These are phyloP conservation scores for Podochytrium sp. DNA, from an alignment of 192 early-diverging fungal species.

Conservation along the genomic window DNA sequence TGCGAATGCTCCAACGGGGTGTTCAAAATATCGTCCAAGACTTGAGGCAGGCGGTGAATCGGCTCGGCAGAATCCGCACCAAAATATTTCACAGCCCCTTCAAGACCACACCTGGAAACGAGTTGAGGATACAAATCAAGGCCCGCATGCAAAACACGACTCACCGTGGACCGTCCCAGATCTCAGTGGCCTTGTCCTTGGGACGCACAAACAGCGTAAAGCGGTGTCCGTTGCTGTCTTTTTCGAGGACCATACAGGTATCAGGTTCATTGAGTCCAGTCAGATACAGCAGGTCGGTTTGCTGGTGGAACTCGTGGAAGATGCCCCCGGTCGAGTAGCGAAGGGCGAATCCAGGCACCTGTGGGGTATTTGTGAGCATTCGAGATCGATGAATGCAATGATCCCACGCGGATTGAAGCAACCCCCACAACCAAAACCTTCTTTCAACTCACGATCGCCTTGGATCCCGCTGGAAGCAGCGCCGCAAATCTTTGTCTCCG, in stretches of 20 bases:
- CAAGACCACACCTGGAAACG: background rate
- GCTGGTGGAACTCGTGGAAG: slow-evolving; percentile 93
- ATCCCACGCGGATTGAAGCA: no score
- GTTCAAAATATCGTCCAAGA: slow-evolving; percentile 21
- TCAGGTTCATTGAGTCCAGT: slow-evolving; percentile 94
- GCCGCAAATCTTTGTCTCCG: slow-evolving; percentile 70
- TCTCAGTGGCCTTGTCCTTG: slow-evolving; percentile 71
- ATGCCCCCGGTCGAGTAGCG: slow-evolving; percentile 88
- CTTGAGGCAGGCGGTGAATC: slow-evolving; percentile 36
- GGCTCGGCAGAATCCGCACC: slow-evolving; percentile 24
- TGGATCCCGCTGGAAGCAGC: slow-evolving; percentile 56
- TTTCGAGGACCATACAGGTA: slow-evolving; percentile 50
- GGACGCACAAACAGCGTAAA: slow-evolving; percentile 88
- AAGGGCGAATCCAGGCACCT: slow-evolving; percentile 40
- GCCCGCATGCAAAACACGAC: no score
- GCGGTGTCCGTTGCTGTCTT: slow-evolving; percentile 55
- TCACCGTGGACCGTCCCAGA: slow-evolving; percentile 92
- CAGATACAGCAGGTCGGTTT: slow-evolving; percentile 89
- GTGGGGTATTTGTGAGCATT: no score
- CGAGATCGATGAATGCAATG: no score
- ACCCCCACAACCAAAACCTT: no score
- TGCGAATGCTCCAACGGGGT: background rate
- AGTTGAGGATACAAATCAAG: no score
- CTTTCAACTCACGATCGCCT: slow-evolving; percentile 74
- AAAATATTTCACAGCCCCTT: background rate